Evolutionary conservation across 164 flowering plant genomes (phyloP).

Genomic region (Chimonanthus praecox): DNA sequence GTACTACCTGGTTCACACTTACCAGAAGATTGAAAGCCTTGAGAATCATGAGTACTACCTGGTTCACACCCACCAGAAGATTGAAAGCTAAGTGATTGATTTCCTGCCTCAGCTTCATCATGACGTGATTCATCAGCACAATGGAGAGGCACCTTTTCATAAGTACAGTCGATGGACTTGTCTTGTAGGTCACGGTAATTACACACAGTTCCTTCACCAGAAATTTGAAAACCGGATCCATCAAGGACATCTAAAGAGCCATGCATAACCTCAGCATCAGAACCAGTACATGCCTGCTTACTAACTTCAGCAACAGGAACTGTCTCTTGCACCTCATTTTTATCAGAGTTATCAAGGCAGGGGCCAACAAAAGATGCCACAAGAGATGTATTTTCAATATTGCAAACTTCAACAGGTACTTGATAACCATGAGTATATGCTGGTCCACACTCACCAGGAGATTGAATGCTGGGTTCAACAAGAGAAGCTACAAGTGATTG

Average conservation of each 20-base stretch:
- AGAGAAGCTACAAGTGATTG: background rate
- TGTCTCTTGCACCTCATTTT: background rate
- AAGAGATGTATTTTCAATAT: background rate
- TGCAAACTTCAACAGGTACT: background rate
- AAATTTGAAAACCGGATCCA: constrained; percentile 10
- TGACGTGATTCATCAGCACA: background rate
- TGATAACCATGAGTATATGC: background rate
- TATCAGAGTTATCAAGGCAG: background rate
- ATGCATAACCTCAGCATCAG: background rate
- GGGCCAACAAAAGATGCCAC: constrained; percentile 14
- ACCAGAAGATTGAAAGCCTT: background rate
- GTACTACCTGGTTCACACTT: background rate
- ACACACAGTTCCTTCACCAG: constrained; percentile 5
- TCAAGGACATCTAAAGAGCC: background rate
- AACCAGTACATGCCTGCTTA: background rate
- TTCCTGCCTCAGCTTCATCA: background rate
- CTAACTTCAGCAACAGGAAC: background rate
- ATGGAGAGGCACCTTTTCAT: background rate
- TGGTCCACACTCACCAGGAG: background rate
- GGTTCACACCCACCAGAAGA: background rate
- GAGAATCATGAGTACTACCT: too few relatives aligned
- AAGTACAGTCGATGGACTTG: background rate
- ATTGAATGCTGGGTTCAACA: background rate
- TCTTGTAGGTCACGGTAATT: background rate
- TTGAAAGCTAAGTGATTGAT: background rate